Percentiles rank a stretch among this genome's conserved stretches.
phyloP scores from a whole-genome alignment of 169 alveolate species.

The Eimeria falciformis region DNA sequence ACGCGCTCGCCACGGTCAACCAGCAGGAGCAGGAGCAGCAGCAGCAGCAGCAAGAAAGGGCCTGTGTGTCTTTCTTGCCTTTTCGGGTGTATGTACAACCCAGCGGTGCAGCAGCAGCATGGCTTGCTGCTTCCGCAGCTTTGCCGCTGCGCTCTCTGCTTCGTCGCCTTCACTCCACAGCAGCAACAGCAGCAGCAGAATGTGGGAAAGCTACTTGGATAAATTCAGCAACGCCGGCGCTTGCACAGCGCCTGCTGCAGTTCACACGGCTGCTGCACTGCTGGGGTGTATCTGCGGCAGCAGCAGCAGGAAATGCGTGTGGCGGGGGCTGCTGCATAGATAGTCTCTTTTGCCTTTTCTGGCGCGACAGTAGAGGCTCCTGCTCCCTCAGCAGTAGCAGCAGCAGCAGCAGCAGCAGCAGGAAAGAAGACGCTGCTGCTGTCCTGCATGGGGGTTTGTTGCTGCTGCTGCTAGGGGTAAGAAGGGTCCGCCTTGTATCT shows the following conservation, averaged over 20 bases:
- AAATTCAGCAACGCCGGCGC: slow-evolving; percentile 33
- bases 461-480: slow-evolving; percentile 45
- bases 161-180: slow-evolving; percentile 32
- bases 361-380: slow-evolving; percentile 52
- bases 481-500: slow-evolving; percentile 1
- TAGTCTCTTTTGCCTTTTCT: slow-evolving; percentile 12
- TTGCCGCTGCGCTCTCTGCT: slow-evolving; percentile 8
- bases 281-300: slow-evolving; percentile 57
- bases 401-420: slow-evolving; percentile 61
- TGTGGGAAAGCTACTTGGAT: not conserved
- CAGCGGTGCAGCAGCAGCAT: slow-evolving; percentile 49
- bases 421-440: slow-evolving; percentile 19
- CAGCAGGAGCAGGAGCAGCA: slow-evolving; percentile 20
- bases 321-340: slow-evolving; percentile 56
- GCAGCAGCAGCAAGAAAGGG: slow-evolving; percentile 11
- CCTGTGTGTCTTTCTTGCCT: slow-evolving; percentile 4
- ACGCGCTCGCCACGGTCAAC: not conserved
- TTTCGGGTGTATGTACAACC: slow-evolving; percentile 32
- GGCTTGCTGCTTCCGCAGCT: slow-evolving; percentile 34
- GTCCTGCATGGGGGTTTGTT: not conserved
- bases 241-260: slow-evolving; percentile 59
- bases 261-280: slow-evolving; percentile 49
- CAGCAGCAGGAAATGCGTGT: slow-evolving; percentile 1
- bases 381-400: slow-evolving; percentile 23
- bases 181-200: slow-evolving; percentile 21